Conservation (phyloP, 129 eudicot species). For the Flaveria robusta region DNA sequence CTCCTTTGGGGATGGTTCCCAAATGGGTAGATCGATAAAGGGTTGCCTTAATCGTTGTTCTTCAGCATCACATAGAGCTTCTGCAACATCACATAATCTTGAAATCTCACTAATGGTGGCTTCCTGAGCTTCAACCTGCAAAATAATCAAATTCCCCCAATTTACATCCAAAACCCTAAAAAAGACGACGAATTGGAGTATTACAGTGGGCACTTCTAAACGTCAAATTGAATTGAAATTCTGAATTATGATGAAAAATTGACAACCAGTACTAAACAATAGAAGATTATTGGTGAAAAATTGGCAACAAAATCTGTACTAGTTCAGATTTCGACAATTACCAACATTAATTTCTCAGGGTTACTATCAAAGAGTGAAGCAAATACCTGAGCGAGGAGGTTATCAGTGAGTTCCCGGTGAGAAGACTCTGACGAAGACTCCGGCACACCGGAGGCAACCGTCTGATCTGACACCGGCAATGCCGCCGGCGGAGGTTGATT, state of each 20-base stretch:
- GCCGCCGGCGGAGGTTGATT: constrained; percentile 4
- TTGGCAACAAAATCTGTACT: constrained; percentile 1
- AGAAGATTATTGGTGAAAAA: constrained; percentile 1
- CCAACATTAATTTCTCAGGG: neutral
- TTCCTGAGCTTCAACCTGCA: constrained; percentile 75
- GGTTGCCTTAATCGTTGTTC: constrained; percentile 54
- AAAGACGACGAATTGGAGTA: constrained; percentile 1
- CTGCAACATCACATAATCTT: constrained; percentile 66
- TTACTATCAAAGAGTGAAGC: neutral
- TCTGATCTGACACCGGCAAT: neutral
- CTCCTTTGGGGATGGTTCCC: constrained; percentile 66
- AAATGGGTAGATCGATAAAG: constrained; percentile 58
- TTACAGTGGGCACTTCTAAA: neutral
- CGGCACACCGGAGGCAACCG: neutral
- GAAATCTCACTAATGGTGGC: constrained; percentile 54
- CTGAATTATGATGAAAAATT: neutral
- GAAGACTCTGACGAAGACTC: constrained; percentile 30
- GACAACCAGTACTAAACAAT: constrained; percentile 1
- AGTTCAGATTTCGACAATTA: neutral
- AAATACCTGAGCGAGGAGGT: constrained; percentile 60
- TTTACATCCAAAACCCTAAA: constrained; percentile 30
- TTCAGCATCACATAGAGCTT: constrained; percentile 57
- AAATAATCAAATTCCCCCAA: constrained; percentile 19
- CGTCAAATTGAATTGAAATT: constrained; percentile 8
- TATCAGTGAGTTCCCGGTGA: constrained; percentile 37